Evolutionary conservation across 306 rosid genomes (phyloP).

Genomic region (Medicago arabica): DNA sequence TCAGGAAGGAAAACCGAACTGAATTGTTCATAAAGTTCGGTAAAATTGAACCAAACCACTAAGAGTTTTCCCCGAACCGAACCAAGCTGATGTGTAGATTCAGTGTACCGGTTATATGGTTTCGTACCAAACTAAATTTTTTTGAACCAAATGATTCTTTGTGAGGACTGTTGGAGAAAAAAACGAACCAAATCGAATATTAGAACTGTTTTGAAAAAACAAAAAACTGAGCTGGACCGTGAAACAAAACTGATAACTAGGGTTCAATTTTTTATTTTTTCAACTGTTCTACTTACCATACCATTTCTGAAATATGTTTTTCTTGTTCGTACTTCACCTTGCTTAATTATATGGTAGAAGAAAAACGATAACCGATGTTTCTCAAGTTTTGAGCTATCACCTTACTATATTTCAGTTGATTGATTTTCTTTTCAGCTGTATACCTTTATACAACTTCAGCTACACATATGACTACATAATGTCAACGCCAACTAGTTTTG

Average conservation of each 20-base stretch:
- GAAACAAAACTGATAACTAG: too few relatives aligned
- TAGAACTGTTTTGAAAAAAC: too few relatives aligned
- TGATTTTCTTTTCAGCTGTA: constrained; percentile 91
- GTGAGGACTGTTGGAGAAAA: too few relatives aligned
- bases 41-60: too few relatives aligned
- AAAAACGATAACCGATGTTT: neutral
- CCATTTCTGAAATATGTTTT: neutral
- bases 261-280: too few relatives aligned
- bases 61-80: too few relatives aligned
- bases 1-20: neutral
- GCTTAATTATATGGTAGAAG: constrained; percentile 1
- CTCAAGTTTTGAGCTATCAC: constrained; percentile 17
- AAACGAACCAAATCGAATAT: too few relatives aligned
- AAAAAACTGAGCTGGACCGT: too few relatives aligned
- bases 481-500: constrained; percentile 89
- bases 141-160: too few relatives aligned
- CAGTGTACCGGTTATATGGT: neutral
- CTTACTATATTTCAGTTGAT: constrained; percentile 73
- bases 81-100: too few relatives aligned
- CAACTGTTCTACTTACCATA: neutral
- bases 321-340: neutral
- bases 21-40: neutral
- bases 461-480: constrained; percentile 84
- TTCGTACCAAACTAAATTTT: neutral
- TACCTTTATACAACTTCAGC: constrained; percentile 97